phyloP scores from a whole-genome alignment of 1,284 basidiomycete genomes.

The Hemileia vastatrix region DNA sequence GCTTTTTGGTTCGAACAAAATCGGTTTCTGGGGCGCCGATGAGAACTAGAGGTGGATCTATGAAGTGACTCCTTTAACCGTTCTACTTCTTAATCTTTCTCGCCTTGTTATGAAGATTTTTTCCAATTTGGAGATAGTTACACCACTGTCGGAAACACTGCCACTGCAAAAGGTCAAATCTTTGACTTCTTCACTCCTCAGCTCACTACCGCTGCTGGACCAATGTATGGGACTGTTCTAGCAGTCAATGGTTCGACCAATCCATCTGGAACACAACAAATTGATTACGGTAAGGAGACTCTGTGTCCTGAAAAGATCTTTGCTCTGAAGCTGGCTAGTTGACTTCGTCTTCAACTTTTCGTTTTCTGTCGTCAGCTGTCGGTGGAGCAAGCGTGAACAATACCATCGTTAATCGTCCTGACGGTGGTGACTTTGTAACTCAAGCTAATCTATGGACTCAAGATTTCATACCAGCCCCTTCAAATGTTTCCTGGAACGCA shows the following conservation, averaged over 20 bases:
- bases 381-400: background rate
- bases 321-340: too few species aligned
- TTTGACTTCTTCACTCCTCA: background rate
- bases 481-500: background rate
- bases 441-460: background rate
- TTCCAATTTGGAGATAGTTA: background rate
- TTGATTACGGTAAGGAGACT: background rate
- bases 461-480: background rate
- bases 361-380: background rate
- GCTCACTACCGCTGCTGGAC: background rate
- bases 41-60: too few species aligned
- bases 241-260: background rate
- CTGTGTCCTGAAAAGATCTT: too few species aligned
- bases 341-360: too few species aligned
- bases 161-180: background rate
- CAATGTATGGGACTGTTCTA: background rate
- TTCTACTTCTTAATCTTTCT: background rate
- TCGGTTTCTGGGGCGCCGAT: too few species aligned
- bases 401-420: background rate
- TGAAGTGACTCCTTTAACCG: too few species aligned
- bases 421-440: background rate
- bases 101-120: background rate
- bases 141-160: background rate
- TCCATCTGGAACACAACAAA: background rate
- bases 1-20: too few species aligned